Conservation (phyloP, 805 yeast species). For the Cyberlindnera veronae region DNA sequence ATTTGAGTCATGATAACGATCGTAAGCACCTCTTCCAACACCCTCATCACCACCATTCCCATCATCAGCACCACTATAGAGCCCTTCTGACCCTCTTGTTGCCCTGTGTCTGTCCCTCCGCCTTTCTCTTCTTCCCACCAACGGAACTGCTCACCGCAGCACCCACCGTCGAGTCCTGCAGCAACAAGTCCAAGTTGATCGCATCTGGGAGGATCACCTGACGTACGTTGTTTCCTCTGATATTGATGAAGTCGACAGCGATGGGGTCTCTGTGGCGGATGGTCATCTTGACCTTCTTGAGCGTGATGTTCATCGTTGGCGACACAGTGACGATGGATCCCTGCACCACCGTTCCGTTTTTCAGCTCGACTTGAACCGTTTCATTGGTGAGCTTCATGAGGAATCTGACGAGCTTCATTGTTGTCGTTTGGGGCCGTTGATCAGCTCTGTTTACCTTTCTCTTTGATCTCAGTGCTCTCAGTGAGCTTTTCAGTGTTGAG, state of each 20-base stretch:
- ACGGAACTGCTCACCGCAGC: background rate
- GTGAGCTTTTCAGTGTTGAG: background rate
- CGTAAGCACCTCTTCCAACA: conserved; percentile 4
- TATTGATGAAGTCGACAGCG: conserved; percentile 70
- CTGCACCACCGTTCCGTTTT: conserved; percentile 82
- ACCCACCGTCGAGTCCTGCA: conserved; percentile 41
- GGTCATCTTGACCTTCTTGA: conserved; percentile 78
- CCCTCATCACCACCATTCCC: no score
- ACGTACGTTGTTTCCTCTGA: conserved; percentile 87
- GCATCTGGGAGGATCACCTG: conserved; percentile 83
- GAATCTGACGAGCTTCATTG: conserved; percentile 68
- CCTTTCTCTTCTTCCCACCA: conserved; percentile 22
- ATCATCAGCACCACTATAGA: no score
- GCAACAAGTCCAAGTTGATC: conserved; percentile 62
- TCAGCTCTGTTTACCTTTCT: background rate
- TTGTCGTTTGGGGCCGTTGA: background rate
- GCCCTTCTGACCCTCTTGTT: conserved; percentile 34
- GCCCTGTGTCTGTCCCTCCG: conserved; percentile 17
- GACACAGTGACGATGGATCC: conserved; percentile 85
- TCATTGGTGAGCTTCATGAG: conserved; percentile 83
- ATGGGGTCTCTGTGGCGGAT: conserved; percentile 67
- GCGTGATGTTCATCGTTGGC: conserved; percentile 85
- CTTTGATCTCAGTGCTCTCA: background rate
- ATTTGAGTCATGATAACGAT: conserved; percentile 11
- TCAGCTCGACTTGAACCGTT: conserved; percentile 85